phyloP scores from a whole-genome alignment of 2,329 filamentous ascomycete genomes.

The Aspergillus fijiensis region DNA sequence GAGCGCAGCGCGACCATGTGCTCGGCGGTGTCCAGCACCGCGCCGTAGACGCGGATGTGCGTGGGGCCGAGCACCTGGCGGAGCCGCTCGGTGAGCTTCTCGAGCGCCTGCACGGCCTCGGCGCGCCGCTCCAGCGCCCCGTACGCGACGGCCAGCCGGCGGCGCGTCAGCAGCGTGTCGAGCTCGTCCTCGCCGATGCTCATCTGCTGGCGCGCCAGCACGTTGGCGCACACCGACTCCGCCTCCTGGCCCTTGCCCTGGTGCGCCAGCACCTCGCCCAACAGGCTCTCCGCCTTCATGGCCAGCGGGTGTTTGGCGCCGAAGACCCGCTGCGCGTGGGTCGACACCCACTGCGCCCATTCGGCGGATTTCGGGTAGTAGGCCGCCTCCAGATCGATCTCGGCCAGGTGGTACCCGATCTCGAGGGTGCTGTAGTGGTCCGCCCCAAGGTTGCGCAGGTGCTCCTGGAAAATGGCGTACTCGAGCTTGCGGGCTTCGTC shows the following conservation, averaged over 20 bases:
- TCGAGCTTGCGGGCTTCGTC: conserved; percentile 30
- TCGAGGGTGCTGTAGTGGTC: conserved; percentile 31
- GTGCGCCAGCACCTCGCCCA: conserved; percentile 27
- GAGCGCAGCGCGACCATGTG: conserved; percentile 24
- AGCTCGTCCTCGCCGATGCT: conserved; percentile 32
- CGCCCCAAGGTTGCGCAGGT: conserved; percentile 27
- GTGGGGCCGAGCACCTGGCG: conserved; percentile 27
- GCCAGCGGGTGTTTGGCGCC: conserved; percentile 27
- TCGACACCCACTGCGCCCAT: conserved; percentile 33
- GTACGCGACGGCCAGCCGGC: conserved; percentile 28
- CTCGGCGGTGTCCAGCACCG: conserved; percentile 25
- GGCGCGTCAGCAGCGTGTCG: conserved; percentile 31
- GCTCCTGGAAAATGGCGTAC: conserved; percentile 33
- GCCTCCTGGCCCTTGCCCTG: conserved; percentile 29
- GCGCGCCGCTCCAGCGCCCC: conserved; percentile 21
- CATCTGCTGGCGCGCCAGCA: conserved; percentile 35
- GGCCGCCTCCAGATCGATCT: conserved; percentile 27
- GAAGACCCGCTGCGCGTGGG: conserved; percentile 27
- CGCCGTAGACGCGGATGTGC: conserved; percentile 26
- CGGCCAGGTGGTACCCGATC: conserved; percentile 28
- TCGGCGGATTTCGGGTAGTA: conserved; percentile 29
- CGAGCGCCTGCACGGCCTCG: conserved; percentile 24
- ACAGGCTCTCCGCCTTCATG: conserved; percentile 31
- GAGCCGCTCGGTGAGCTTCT: conserved; percentile 23
- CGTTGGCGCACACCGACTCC: conserved; percentile 32